Base-by-base conservation (phyloP, 768 basidiomycete genomes). In the Chlorophyllum brunneum region DNA sequence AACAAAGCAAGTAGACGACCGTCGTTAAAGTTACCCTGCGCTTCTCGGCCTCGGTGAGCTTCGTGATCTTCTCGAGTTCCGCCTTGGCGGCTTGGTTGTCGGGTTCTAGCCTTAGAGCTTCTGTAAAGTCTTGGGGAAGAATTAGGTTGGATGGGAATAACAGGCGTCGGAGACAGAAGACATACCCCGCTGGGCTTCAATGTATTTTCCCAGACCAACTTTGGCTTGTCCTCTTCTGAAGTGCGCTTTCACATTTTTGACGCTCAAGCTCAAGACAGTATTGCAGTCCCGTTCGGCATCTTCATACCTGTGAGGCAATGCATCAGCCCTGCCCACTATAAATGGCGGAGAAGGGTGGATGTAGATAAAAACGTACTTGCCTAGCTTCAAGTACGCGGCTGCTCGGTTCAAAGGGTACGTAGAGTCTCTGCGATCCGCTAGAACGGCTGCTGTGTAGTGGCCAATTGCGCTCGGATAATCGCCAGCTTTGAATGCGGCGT, bases 301-400 rank as follows among this genome's bases (percentile, higher is more conserved):
- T 63, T 85, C 79, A 58, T 80, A 74, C 63, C 92, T 93, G 56
- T 38, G 51, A 39, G 59, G 55, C 42, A 53, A 57, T 54, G 37
- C 44, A 27, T 26, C 54, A 42, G 16, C 47, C 54, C 16, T 23
- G 22, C 26, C 15, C 26, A 43, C 10, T 20, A 23, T 18, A 20
- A 8, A 13, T 18, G 15, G 18, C 4, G 3, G 15, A 37, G 38
- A 10, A 8, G 44, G 27, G 5, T 29, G 18, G 13, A 24, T 15
- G 2, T 33, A 36, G n/a, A 37, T 48, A 47, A 53, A 60, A 68
- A 85, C 92, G 73, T 76, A 93, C 93, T 95, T 97, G 80, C 83
- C 85, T 72, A 95, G 80, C 77, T 93, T 95, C 55, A 98, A 78
- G 72, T 95, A 95, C 23, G 92, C 91, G 30, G 91, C 88, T 2